Conservation (phyloP, 2,329 filamentous ascomycete genomes). For the Cladosporium sp. region DNA sequence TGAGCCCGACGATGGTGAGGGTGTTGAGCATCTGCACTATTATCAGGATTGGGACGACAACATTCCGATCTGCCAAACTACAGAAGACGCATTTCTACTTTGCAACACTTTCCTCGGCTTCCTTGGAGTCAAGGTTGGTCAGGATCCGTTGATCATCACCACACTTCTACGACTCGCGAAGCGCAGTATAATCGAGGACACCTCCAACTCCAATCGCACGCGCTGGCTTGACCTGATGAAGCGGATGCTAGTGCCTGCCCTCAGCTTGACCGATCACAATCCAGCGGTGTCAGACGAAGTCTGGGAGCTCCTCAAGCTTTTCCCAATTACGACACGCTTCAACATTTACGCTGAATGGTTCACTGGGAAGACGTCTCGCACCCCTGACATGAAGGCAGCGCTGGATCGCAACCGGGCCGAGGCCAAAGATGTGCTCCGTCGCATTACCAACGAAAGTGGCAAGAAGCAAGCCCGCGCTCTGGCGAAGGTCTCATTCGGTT, state of each 20-base stretch:
- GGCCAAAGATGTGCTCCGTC: conserved; percentile 80
- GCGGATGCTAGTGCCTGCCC: conserved; percentile 75
- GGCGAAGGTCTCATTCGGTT: conserved; percentile 86
- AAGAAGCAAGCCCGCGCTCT: conserved; percentile 79
- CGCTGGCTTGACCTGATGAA: conserved; percentile 84
- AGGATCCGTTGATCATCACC: conserved; percentile 68
- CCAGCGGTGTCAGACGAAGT: conserved; percentile 78
- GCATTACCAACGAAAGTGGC: conserved; percentile 81
- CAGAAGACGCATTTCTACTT: conserved; percentile 85
- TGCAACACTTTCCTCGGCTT: conserved; percentile 79
- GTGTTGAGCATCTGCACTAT: conserved; percentile 81
- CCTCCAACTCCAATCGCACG: conserved; percentile 60
- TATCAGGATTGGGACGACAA: conserved; percentile 97
- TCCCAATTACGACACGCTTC: conserved; percentile 70
- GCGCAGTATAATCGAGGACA: conserved; percentile 64
- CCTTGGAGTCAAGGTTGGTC: conserved; percentile 82
- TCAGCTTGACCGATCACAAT: conserved; percentile 81
- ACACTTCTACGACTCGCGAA: conserved; percentile 83
- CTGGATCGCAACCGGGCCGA: conserved; percentile 72
- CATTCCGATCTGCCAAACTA: conserved; percentile 79
- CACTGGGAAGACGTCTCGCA: conserved; percentile 66
- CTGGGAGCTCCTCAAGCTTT: conserved; percentile 74
- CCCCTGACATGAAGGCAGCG: conserved; percentile 69
- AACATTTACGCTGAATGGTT: conserved; percentile 93
- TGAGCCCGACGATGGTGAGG: conserved; percentile 64